A percentile compares a stretch with the other conserved stretches of the same genome.
Conservation (phyloP, 2,329 filamentous ascomycete species). For the Exophiala sp. region DNA sequence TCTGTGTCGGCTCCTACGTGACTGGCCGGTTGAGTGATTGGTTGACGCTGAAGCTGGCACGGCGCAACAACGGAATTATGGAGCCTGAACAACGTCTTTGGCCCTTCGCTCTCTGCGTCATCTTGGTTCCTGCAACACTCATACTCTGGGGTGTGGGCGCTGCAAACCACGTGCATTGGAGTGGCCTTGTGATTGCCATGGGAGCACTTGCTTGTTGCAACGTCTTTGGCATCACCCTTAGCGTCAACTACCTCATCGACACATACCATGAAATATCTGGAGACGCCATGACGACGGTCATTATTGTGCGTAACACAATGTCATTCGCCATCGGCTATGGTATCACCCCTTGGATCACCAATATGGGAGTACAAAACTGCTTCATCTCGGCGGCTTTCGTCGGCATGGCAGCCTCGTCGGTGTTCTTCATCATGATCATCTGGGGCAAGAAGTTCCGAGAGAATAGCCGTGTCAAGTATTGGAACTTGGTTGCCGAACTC, state of each 20-base stretch:
- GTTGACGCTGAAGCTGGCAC: constrained; percentile 27
- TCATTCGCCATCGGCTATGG: constrained; percentile 50
- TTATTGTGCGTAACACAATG: constrained; percentile 51
- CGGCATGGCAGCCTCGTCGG: constrained; percentile 35
- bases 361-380: constrained; percentile 38
- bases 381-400: constrained; percentile 42
- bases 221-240: constrained; percentile 44
- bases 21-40: constrained; percentile 29
- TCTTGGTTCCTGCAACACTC: constrained; percentile 46
- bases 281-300: constrained; percentile 50
- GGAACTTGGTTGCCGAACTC: constrained; percentile 32
- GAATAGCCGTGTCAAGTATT: constrained; percentile 37
- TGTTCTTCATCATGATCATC: neutral
- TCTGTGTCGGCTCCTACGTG: constrained; percentile 17
- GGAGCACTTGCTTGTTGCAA: constrained; percentile 46
- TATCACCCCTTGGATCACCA: constrained; percentile 45
- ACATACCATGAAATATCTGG: constrained; percentile 48
- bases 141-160: constrained; percentile 54
- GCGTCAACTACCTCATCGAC: constrained; percentile 48
- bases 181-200: constrained; percentile 50
- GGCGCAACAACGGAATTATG: constrained; percentile 29
- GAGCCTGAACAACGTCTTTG: constrained; percentile 32
- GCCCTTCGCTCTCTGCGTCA: constrained; percentile 32
- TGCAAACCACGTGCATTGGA: constrained; percentile 47
- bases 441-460: constrained; percentile 38